phyloP scores from a whole-genome alignment of 441 rosid species.

The Populus tomentosa region DNA sequence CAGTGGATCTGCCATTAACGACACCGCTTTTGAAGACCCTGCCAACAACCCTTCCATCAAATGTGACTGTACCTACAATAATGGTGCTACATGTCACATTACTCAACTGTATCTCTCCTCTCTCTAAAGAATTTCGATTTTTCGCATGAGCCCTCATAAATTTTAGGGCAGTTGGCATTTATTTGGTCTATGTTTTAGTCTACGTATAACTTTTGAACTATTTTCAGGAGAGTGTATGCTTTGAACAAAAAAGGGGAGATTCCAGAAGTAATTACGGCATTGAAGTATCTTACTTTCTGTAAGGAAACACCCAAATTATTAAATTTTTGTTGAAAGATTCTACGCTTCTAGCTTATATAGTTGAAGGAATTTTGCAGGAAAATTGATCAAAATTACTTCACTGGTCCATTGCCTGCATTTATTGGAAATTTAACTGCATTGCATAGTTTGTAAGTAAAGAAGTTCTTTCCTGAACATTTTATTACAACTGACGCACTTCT shows the following conservation, averaged over 20 bases:
- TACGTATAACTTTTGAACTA: not conserved
- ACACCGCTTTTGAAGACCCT: conserved; percentile 10
- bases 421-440: conserved; percentile 39
- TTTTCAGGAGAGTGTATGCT: conserved; percentile 15
- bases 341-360: not conserved
- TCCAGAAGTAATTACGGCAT: conserved; percentile 18
- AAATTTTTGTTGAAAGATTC: not conserved
- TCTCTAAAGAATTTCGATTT: not conserved
- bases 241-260: conserved; percentile 21
- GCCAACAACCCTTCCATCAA: conserved; percentile 21
- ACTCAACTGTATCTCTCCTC: conserved; percentile 7
- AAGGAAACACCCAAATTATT: not conserved
- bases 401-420: conserved; percentile 45
- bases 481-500: not conserved
- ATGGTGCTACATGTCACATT: conserved; percentile 15
- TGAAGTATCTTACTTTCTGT: conserved; percentile 20
- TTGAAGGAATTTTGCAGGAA: conserved; percentile 14
- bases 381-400: conserved; percentile 37
- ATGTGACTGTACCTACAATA: conserved; percentile 20
- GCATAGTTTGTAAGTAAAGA: conserved; percentile 27
- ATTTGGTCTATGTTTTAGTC: too few species aligned
- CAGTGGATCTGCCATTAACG: conserved; percentile 23
- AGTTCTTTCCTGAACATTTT: not conserved
- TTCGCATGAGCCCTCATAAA: not conserved
- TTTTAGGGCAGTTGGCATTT: too few species aligned